Base-by-base conservation (phyloP, 2,329 filamentous ascomycete genomes). In the Fusarium pilosicola region DNA sequence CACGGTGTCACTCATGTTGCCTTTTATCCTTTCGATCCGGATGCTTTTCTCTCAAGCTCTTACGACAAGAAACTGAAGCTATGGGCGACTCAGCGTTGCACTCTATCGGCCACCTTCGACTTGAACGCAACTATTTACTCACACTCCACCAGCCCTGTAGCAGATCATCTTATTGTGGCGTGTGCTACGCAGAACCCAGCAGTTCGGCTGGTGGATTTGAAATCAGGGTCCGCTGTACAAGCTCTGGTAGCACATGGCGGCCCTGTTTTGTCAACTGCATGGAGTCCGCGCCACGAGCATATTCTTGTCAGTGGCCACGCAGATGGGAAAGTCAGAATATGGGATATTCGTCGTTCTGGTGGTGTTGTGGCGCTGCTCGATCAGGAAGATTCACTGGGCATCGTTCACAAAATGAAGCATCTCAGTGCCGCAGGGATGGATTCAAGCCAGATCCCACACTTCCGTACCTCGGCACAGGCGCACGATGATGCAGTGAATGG, bases 131-230 rank as follows among this genome's bases (percentile, higher is more conserved):
- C 91, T 38, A 86, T 94, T 54, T 94, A 94, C 82, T 91, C 92
- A 2, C 95, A 97, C 80, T 90, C 93, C 1, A 87, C 94, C 32
- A 97, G 95, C 2, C 88, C 91, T 46, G 84, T 95, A 65, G 88
- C 94, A 63, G 84, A 89, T 59, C 88, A 95, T 78, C 86, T 97
- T 1, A 88, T 97, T 8, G 93, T 98, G 15, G 95, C 96, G 15
- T 96, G 94, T 78, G 95, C 93, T 2, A 97, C 95, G 1, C 94
- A 97, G 73, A 91, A 96, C 79, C 94, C 94, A 12, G 88, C 93
- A 32, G 93, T 97, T 20, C 91, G 95, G 22, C 88, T 98, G 12
- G 90, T 98, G 11, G 96, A 98, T 79, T 86, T 98, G 39, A 92
- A 93, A 59, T 95, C 95, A 2, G 94, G 94, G 6, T 89, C 94